Evolutionary conservation across 805 yeast genomes (phyloP).

Genomic region (Saccharomyces mikatae): DNA sequence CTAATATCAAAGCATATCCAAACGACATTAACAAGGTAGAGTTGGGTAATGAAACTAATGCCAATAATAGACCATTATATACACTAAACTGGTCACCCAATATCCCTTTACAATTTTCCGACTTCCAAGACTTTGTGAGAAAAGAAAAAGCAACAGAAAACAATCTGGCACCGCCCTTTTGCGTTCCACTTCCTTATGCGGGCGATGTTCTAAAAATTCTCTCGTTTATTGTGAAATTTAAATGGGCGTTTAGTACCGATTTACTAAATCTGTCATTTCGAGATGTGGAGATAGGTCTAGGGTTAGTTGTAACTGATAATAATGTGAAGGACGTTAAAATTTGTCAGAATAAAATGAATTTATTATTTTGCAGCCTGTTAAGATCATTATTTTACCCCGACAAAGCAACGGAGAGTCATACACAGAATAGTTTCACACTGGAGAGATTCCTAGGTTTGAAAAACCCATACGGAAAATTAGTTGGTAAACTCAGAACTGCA

Average conservation of each 20-base stretch:
- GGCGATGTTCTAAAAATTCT: slow-evolving; percentile 25
- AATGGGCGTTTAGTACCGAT: slow-evolving; percentile 15
- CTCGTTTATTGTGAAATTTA: slow-evolving; percentile 27
- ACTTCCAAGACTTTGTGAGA: slow-evolving; percentile 5
- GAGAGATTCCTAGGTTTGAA: slow-evolving; percentile 7
- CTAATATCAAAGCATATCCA: slow-evolving; percentile 10
- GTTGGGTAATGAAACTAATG: background rate
- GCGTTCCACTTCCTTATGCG: slow-evolving; percentile 19
- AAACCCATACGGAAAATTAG: slow-evolving; percentile 17
- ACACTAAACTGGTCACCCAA: slow-evolving; percentile 24
- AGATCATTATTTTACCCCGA: slow-evolving; percentile 17
- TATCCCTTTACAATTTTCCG: slow-evolving; percentile 17
- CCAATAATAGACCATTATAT: background rate
- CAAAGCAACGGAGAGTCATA: slow-evolving; percentile 8
- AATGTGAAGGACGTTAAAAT: slow-evolving; percentile 14
- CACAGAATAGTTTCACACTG: slow-evolving; percentile 10
- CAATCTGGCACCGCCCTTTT: slow-evolving; percentile 3
- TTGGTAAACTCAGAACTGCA: slow-evolving; percentile 15
- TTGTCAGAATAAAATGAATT: slow-evolving; percentile 24
- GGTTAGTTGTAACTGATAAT: slow-evolving; percentile 10
- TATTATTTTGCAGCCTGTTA: slow-evolving; percentile 19
- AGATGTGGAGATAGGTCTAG: slow-evolving; percentile 27
- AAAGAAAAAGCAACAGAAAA: slow-evolving; percentile 12
- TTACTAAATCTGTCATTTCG: slow-evolving; percentile 24
- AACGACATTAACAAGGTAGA: slow-evolving; percentile 2